phyloP scores from a whole-genome alignment of 1,284 basidiomycete genomes.

The Fomitopsis pinicola region DNA sequence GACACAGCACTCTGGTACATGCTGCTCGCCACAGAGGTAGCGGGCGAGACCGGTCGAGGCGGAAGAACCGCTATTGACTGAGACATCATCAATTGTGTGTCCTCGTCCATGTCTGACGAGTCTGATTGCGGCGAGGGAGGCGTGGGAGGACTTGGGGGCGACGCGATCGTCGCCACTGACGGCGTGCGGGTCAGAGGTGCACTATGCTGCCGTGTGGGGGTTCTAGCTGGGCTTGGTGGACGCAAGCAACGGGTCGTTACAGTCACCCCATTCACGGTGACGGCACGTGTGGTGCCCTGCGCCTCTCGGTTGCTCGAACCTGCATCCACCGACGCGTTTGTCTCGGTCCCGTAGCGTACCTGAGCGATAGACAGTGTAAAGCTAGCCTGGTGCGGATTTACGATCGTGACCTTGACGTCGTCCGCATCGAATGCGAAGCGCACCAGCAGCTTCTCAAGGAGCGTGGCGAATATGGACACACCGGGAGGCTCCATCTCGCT shows the following conservation, averaged over 20 bases:
- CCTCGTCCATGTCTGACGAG: slow-evolving; percentile 55
- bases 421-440: slow-evolving; percentile 76
- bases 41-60: slow-evolving; percentile 38
- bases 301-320: not conserved
- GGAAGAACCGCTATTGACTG: slow-evolving; percentile 64
- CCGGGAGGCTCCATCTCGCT: slow-evolving; percentile 61
- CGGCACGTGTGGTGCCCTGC: slow-evolving; percentile 37
- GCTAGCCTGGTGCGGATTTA: slow-evolving; percentile 58
- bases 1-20: slow-evolving; percentile 77
- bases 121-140: slow-evolving; percentile 32
- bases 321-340: slow-evolving; percentile 9
- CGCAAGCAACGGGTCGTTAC: slow-evolving; percentile 41
- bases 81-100: slow-evolving; percentile 63
- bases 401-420: slow-evolving; percentile 63
- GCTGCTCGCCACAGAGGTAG: slow-evolving; percentile 31
- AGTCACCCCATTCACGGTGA: slow-evolving; percentile 47
- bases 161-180: not conserved
- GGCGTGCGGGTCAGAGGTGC: slow-evolving; percentile 1
- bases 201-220: slow-evolving; percentile 2
- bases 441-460: slow-evolving; percentile 81
- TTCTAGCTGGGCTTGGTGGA: slow-evolving; percentile 19
- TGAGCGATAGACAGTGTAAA: slow-evolving; percentile 57
- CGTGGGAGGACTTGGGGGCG: slow-evolving; percentile 6
- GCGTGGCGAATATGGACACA: slow-evolving; percentile 79
- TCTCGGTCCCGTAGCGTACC: slow-evolving; percentile 52